Base-by-base conservation (phyloP, 257 asterid genomes). In the Gardenia jasminoides region DNA sequence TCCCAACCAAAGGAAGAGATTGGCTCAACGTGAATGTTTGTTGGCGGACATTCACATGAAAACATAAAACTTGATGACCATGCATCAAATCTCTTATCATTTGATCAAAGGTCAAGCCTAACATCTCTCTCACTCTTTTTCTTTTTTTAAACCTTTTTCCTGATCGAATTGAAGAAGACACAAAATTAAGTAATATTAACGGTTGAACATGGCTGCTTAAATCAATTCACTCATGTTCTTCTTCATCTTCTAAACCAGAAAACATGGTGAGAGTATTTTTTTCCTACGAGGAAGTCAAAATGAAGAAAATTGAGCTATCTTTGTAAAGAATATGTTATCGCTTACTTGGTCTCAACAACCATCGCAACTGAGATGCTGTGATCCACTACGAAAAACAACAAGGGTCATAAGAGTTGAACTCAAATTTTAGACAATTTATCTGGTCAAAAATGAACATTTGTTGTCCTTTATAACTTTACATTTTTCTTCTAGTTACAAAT, bases 1-100 rank as follows among this genome's bases (percentile, higher is more conserved):
- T 78, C 86, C 89, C 88, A 82, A 88, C 81, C 88, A 86, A 80
- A 87, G 87, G 88, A 88, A 76, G 82, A 88, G 76, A 86, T 82
- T 83, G 88, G 88, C 83, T 91, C 94, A 75, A 93, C 97, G 94
- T 91, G 98, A 91, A 91, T 93, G 97, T 91, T 91, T 91, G 97
- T 93, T 93, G 90, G 90, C 82, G 85, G 86, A 87, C 90, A 90
- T 91, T 93, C 96, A 88, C 92, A 85, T 88, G 87, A 84, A 83
- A 78, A 79, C 83, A 69, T 86, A 78, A 82, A 79, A 75, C 75
- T 78, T 75, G 22, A 50, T 69, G 46, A 36, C 13, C 69, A 50
- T 46, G 56, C 47, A 62, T 70, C 64, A 39, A 28, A 16, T 70
- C 3, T 56, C 79, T 58, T 47, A 48, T 50, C 59, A 12, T 67